Conservation (phyloP, 306 rosid species). For the Trifolium subterraneum region DNA sequence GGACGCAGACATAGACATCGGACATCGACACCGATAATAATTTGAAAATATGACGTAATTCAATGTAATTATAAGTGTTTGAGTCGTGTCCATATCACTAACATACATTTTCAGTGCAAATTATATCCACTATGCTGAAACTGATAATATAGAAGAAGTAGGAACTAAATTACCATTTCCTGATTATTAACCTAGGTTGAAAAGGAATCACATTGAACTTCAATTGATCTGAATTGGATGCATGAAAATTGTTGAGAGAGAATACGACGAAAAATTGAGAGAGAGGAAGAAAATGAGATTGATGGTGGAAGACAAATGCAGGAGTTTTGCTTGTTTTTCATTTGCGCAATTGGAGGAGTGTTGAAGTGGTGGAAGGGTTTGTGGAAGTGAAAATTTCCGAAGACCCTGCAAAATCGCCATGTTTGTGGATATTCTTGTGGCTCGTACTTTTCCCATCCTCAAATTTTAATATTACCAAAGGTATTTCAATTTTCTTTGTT, state of each 20-base stretch:
- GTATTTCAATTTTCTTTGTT: no score
- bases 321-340: conserved; percentile 24
- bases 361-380: conserved; percentile 21
- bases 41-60: no score
- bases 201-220: conserved; percentile 19
- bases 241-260: neutral
- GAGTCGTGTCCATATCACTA: no score
- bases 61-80: no score
- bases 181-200: conserved; percentile 18
- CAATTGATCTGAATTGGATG: neutral
- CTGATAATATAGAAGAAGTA: neutral
- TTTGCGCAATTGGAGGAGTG: conserved; percentile 34
- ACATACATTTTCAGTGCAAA: neutral
- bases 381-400: conserved; percentile 47
- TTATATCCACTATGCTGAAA: neutral
- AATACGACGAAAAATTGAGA: neutral
- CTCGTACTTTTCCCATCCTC: conserved; percentile 50
- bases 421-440: conserved; percentile 60
- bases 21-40: no score
- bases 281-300: neutral
- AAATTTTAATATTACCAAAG: no score
- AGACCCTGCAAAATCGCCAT: conserved; percentile 72
- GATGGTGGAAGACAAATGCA: neutral
- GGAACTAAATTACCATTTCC: conserved; percentile 46
- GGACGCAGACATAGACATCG: no score